Base-by-base conservation (phyloP, 1,284 basidiomycete species). In the Peniophora sp. region DNA sequence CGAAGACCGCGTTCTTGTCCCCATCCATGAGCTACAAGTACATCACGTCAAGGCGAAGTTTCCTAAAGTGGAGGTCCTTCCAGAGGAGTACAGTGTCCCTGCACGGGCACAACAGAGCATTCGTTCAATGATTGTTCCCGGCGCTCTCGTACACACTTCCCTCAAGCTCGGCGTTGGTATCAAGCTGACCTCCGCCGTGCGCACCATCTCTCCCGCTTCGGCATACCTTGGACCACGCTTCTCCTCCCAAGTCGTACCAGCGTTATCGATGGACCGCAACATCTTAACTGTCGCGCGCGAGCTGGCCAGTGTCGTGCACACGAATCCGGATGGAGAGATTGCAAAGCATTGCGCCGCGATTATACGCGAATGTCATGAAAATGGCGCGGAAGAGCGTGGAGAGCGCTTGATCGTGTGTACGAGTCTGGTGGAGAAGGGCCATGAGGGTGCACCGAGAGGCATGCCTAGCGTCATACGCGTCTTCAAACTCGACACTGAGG, bases 231-330 rank as follows among this genome's bases (percentile, higher is more conserved):
- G 77, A 2, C 75, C 75, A 1, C 69, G 73, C 65, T 67, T 84
- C 73, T 69, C 79, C 59, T 53, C 79, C 58, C 58, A 85, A 58
- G 69, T 89, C 67, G 74, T 90, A 68, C 68, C 87, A 64, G 69
- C 74, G 63, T 70, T 92, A 67, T 63, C 70, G 66, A 66, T 85
- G 68, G 71, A 91, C 68, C 63, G 77, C 64, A 67, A 66, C 24
- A 64, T 77, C 17, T 65, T 78, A 25, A 75, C 73, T 0, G 75
- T 79, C 3, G 74, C 74, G 9, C 69, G 68, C 55, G 77, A 79
- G 59, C 66, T 78, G 11, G 75, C 75, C 3, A 76, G 72, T 46
- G 70, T 74, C 24, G 71, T 76, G 2, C 72, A 76, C 51, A 55
- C 60, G 1, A 59, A 75, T 54, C 65, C 69, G 8, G 65, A 78